Conservation (phyloP, 106 monocot genomes). For the Allium cepa region DNA sequence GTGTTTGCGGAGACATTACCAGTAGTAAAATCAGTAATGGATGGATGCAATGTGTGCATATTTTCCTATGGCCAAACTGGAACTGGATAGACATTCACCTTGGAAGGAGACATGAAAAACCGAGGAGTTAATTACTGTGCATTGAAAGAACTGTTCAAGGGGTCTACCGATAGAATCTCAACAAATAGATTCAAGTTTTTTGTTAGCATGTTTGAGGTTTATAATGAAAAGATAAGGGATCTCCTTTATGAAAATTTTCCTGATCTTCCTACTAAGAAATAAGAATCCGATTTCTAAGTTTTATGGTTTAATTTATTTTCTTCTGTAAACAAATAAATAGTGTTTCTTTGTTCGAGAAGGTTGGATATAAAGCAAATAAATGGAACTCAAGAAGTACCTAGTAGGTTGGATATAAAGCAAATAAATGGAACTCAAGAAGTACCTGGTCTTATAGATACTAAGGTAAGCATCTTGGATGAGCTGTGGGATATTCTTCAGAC, state of each 20-base stretch:
- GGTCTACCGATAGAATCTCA: constrained; percentile 33
- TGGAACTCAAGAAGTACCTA: constrained; percentile 87
- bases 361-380: constrained; percentile 92
- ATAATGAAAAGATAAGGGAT: constrained; percentile 91
- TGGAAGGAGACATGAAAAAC: constrained; percentile 83
- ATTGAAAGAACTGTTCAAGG: constrained; percentile 73
- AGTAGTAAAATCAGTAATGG: constrained; percentile 72
- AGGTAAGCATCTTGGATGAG: constrained; percentile 37
- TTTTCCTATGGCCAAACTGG: constrained; percentile 98
- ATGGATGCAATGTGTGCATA: constrained; percentile 90
- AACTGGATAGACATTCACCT: constrained; percentile 90
- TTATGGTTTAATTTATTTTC: too few species aligned
- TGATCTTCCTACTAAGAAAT: constrained; percentile 49
- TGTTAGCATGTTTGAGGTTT: constrained; percentile 89
- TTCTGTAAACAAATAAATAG: too few species aligned
- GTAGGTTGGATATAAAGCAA: too few species aligned
- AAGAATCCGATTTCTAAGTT: constrained; percentile 11
- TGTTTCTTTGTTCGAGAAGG: constrained; percentile 13
- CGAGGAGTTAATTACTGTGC: constrained; percentile 90
- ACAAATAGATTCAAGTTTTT: constrained; percentile 47
- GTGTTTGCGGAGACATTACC: constrained; percentile 81
- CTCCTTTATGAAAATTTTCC: constrained; percentile 47
- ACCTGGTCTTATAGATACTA: constrained; percentile 71
- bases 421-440: too few species aligned
- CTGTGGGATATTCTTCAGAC: constrained; percentile 73